Percentiles rank a stretch among this genome's conserved stretches.
Evolutionary conservation across 2,329 filamentous ascomycete species (phyloP).

Genomic region (Alternaria brassicicola): DNA sequence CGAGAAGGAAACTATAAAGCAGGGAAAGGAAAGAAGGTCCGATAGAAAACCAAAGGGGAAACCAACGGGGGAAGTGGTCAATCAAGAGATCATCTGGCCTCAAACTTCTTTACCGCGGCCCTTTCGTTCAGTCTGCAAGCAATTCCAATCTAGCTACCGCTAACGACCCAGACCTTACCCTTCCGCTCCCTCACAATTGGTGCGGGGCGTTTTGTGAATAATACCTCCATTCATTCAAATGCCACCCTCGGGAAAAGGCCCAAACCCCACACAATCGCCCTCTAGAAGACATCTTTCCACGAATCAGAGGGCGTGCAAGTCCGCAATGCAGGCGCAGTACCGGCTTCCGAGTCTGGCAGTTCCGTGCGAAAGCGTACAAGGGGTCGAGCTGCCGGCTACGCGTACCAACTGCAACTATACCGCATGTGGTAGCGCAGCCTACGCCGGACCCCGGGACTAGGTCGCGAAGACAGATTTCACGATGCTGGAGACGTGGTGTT

Average conservation of each 20-base stretch:
- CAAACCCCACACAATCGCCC: background rate
- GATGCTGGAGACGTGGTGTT: slow-evolving; percentile 27
- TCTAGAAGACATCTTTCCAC: slow-evolving; percentile 25
- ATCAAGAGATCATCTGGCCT: slow-evolving; percentile 2
- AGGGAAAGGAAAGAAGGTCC: background rate
- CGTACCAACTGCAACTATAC: slow-evolving; percentile 4
- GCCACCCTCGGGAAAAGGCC: background rate
- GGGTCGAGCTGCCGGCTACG: background rate
- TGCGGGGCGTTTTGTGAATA: slow-evolving; percentile 9
- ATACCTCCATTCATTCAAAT: slow-evolving; percentile 3
- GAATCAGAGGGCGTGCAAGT: slow-evolving; percentile 26
- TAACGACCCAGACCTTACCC: slow-evolving; percentile 8
- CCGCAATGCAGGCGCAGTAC: slow-evolving; percentile 9
- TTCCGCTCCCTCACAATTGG: slow-evolving; percentile 8
- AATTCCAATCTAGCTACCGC: background rate
- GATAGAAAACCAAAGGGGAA: background rate
- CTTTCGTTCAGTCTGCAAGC: background rate
- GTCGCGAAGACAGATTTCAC: slow-evolving; percentile 17
- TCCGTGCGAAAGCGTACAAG: background rate
- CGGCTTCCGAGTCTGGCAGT: background rate
- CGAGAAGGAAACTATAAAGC: background rate
- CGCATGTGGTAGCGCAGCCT: slow-evolving; percentile 11
- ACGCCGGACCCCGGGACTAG: slow-evolving; percentile 3
- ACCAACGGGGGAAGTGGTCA: background rate
- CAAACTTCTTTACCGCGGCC: background rate